Percentiles rank a stretch among this genome's conserved stretches.
phyloP scores from a whole-genome alignment of 2,329 filamentous ascomycete species.

The Diaporthe vaccinii region DNA sequence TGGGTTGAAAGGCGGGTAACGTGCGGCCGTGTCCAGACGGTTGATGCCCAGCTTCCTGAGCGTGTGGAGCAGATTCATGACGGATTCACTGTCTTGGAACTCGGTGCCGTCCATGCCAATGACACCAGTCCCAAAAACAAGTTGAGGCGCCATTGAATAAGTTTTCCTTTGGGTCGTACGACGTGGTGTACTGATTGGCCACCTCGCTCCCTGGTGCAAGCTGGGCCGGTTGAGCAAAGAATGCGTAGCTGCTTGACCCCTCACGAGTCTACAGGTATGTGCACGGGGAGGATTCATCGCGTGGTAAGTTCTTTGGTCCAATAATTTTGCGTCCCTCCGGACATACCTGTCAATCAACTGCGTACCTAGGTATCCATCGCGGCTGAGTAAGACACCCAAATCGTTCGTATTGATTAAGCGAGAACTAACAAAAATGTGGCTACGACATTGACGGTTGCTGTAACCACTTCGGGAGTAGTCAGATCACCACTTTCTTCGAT shows the following conservation, averaged over 20 bases:
- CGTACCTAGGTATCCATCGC: background rate
- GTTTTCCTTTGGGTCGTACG: background rate
- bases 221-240: background rate
- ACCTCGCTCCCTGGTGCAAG: background rate
- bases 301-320: background rate
- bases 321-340: background rate
- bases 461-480: no score
- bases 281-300: background rate
- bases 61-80: conserved; percentile 42
- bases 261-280: background rate
- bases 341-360: background rate
- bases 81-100: conserved; percentile 45
- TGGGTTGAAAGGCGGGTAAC: conserved; percentile 51
- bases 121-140: conserved; percentile 48
- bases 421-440: background rate
- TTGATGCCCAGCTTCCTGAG: conserved; percentile 40
- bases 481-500: no score
- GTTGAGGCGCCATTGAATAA: conserved; percentile 45
- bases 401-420: background rate
- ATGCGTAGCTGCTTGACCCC: background rate
- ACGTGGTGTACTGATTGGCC: background rate
- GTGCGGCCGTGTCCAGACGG: conserved; percentile 46
- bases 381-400: background rate
- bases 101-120: conserved; percentile 47
- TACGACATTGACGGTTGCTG: background rate